Evolutionary conservation across 2,329 filamentous ascomycete species (phyloP).

Genomic region (Fusarium nematophilum): DNA sequence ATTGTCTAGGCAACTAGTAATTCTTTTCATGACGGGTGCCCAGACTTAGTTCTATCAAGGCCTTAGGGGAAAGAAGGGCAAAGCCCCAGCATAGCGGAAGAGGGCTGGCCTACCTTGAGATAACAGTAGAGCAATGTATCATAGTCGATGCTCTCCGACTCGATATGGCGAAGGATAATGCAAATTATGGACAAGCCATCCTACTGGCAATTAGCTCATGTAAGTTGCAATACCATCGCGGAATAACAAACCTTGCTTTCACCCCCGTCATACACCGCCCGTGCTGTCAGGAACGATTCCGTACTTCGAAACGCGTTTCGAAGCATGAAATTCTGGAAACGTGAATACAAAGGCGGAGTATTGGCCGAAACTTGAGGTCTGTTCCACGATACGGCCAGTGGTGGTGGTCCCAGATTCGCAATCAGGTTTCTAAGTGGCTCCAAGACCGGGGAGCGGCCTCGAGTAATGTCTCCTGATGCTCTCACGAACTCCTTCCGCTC

Average conservation of each 20-base stretch:
- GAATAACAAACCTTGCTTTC: conserved; percentile 69
- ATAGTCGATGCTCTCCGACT: conserved; percentile 72
- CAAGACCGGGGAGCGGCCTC: conserved; percentile 66
- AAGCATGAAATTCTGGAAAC: conserved; percentile 80
- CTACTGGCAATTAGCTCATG: conserved; percentile 48
- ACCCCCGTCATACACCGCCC: conserved; percentile 76
- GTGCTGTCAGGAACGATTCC: conserved; percentile 72
- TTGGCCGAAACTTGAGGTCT: conserved; percentile 73
- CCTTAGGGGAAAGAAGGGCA: background rate
- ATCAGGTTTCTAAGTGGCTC: conserved; percentile 72
- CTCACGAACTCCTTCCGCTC: conserved; percentile 68
- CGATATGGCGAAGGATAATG: conserved; percentile 75
- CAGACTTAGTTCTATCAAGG: no score
- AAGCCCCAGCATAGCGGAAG: background rate
- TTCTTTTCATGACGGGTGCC: no score
- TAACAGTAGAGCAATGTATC: conserved; percentile 76
- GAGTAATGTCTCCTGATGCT: conserved; percentile 63
- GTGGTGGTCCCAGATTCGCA: conserved; percentile 73
- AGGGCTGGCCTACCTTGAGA: conserved; percentile 64
- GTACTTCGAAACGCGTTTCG: conserved; percentile 74
- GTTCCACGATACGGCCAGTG: conserved; percentile 76
- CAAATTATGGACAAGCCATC: conserved; percentile 77
- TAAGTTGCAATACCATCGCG: no score
- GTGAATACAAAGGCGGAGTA: conserved; percentile 71
- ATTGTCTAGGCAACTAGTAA: no score